A percentile compares a stretch with the other conserved stretches of the same genome.
These are phyloP conservation scores for Austroboletus eburneus DNA, from an alignment of 768 basidiomycete species.

Conservation along the genomic window DNA sequence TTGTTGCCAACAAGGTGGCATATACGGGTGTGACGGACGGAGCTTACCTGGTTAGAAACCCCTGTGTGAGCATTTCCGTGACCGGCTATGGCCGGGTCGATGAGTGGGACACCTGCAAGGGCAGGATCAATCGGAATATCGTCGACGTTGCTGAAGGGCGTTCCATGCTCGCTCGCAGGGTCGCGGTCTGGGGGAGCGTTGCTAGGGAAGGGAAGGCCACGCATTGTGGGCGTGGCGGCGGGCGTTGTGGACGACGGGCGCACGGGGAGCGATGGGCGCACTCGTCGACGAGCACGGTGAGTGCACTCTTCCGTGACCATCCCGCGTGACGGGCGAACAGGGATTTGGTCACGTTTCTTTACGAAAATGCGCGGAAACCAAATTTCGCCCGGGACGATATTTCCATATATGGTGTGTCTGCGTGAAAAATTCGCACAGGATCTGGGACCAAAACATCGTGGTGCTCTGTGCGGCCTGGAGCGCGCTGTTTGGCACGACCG, in stretches of 20 bases:
- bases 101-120: conserved; percentile 43
- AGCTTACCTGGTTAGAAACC: conserved; percentile 37
- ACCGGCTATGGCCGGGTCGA: conserved; percentile 50
- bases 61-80: conserved; percentile 17
- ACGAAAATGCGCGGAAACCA: conserved; percentile 6
- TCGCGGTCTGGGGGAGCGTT: conserved; percentile 48
- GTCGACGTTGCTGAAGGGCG: conserved; percentile 53
- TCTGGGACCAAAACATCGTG: conserved; percentile 2
- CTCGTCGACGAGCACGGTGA: conserved; percentile 39
- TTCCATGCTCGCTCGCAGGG: conserved; percentile 54
- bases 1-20: conserved; percentile 21
- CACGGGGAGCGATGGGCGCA: conserved; percentile 17
- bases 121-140: conserved; percentile 83
- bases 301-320: conserved; percentile 28
- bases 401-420: conserved; percentile 7
- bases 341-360: conserved; percentile 27
- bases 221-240: conserved; percentile 39
- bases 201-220: conserved; percentile 51
- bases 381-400: neutral
- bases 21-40: conserved; percentile 15
- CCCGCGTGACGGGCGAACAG: conserved; percentile 28
- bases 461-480: too few species aligned
- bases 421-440: conserved; percentile 2
- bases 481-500: too few species aligned
- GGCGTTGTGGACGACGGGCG: conserved; percentile 14